A percentile compares a stretch with the other conserved stretches of the same genome.
Evolutionary conservation across 2,329 filamentous ascomycete genomes (phyloP).

Genomic region (Sarocladium kiliense): DNA sequence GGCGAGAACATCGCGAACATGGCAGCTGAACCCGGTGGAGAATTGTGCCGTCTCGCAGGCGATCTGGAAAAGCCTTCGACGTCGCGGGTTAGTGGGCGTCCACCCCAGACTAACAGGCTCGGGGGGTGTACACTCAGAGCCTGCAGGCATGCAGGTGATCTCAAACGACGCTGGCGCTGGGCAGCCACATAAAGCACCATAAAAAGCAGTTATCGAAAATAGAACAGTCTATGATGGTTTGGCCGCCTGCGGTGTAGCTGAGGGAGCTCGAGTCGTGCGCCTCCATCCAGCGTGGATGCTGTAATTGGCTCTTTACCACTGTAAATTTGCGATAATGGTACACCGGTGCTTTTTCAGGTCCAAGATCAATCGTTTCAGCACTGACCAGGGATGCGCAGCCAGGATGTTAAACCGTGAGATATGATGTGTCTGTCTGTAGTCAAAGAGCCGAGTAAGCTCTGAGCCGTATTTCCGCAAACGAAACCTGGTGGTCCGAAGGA

Average conservation of each 20-base stretch:
- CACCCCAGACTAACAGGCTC: slow-evolving; percentile 3
- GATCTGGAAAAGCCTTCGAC: slow-evolving; percentile 7
- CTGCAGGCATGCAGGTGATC: slow-evolving; percentile 8
- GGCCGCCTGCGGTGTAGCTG: not conserved
- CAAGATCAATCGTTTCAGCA: not conserved
- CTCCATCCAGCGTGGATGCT: not conserved
- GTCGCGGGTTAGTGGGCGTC: not conserved
- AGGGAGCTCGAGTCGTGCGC: not conserved
- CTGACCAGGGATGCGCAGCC: not conserved
- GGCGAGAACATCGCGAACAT: slow-evolving; percentile 8
- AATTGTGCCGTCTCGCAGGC: not conserved
- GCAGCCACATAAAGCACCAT: not conserved
- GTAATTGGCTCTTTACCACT: not conserved
- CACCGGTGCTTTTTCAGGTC: not conserved
- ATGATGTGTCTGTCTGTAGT: not conserved
- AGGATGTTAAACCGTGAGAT: too few relatives aligned
- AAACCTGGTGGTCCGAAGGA: not conserved
- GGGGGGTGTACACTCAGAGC: not conserved
- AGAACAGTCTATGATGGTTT: not conserved
- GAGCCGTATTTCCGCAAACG: not conserved
- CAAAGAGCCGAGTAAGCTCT: not conserved
- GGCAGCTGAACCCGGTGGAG: slow-evolving; percentile 7
- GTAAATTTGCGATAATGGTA: not conserved
- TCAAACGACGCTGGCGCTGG: slow-evolving; percentile 3
- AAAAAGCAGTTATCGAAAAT: not conserved